Conservation (phyloP, 208 protist genomes). For the Trypanosoma avium region DNA sequence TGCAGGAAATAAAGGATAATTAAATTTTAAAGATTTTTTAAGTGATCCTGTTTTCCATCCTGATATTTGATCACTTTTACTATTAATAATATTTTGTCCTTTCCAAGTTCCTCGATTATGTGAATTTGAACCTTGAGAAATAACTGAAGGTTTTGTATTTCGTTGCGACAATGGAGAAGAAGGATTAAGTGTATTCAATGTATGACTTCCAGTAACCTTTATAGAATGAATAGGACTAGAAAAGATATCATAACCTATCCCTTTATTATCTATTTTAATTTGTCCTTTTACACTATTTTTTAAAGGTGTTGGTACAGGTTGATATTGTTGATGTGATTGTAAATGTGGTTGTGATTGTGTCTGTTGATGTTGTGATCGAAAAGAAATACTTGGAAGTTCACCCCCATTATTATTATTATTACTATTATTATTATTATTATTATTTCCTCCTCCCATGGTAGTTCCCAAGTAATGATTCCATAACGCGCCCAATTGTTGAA, state of each 20-base stretch:
- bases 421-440: too few relatives aligned
- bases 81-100: background rate
- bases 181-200: background rate
- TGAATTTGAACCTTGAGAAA: background rate
- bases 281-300: conserved; percentile 6
- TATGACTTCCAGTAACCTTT: conserved; percentile 10
- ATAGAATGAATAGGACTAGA: conserved; percentile 6
- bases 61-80: background rate
- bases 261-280: conserved; percentile 10
- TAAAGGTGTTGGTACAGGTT: background rate
- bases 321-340: conserved; percentile 7
- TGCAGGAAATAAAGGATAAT: conserved; percentile 17
- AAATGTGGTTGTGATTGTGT: background rate
- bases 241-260: background rate
- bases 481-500: conserved; percentile 34
- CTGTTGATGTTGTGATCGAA: conserved; percentile 9
- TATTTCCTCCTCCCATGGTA: too few relatives aligned
- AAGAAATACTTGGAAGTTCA: conserved; percentile 18
- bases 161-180: conserved; percentile 4
- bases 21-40: conserved; percentile 15
- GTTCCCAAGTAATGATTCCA: conserved; percentile 42
- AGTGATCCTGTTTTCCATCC: conserved; percentile 8
- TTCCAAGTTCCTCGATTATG: background rate
- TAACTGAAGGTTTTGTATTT: background rate
- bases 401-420: background rate